Base-by-base conservation (phyloP, 2,329 filamentous ascomycete genomes). In the Dothiorella sarmentorum region DNA sequence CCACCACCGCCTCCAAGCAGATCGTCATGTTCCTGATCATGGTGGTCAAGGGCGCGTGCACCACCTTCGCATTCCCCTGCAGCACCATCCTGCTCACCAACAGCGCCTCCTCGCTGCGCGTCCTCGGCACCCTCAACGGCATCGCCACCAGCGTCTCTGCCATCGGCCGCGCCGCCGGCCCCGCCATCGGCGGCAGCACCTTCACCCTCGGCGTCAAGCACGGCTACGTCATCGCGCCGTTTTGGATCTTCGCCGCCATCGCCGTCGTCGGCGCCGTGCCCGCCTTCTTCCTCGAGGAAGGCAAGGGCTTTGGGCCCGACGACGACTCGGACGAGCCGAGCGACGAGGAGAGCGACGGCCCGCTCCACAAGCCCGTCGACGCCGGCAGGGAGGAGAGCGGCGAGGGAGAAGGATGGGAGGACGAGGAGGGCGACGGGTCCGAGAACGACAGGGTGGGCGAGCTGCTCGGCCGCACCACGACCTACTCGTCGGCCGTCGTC, bases 11-110 rank as follows among this genome's bases (percentile, higher is more conserved):
- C 1, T 63, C 73, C 1, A 88, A 89, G 56, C 82, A 88, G 65
- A 72, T 76, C 1, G 81, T 70, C 4, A 77, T 96, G 51, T 80
- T 91, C 58, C 60, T 74, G 0, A 75, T 95, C 35, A 85, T 97
- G 78, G 73, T 90, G 40, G 65, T 86, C 66, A 95, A 96, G 71
- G 87, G 88, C 9, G 81, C 89, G 57, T 84, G 82, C 37, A 85
- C 86, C 60, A 94, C 95, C 63, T 87, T 97, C 67, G 88, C 88
- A 0, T 97, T 97, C 70, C 93, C 94, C 0, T 94, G 90, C 67
- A 87, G 84, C 24, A 96, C 90, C 5, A 97, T 97, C 65, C 79
- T 97, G 47, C 82, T 97, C 35, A 97, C 92, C 26, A 97, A 97
- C 74, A 90, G 87, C 9, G 91, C 91, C 4, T 75, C 80, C 1